Evolutionary conservation across 768 basidiomycete genomes (phyloP), one percentile per base, ranked within the genome.

Genomic region (Holtermanniella nyarrowii): DNA sequence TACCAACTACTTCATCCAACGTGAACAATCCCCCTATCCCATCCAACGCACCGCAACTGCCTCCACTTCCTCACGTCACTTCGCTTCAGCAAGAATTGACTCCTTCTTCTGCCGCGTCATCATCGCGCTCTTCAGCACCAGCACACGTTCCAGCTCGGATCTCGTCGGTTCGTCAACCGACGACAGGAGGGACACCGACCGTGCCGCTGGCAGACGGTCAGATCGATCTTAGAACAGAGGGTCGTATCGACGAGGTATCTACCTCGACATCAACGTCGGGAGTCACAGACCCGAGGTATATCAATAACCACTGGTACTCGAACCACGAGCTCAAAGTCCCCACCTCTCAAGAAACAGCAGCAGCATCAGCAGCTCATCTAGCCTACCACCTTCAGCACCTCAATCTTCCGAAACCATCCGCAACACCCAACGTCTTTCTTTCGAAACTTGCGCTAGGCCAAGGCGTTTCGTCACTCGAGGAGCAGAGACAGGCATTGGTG

Each of bases 401-500:
- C 31, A 37, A 37, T 7, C 31, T 37, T 7, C 31, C 31, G 10
- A 37, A 16, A 16, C 31, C 31, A 16, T 7, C 31, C 16, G 31
- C 10, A 7, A 16, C 31, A 16, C 31, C 31, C 10, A 37, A 37
- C 16, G 31, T 16, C 31, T 7, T 37, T 16, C 31, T 37, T 16
- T 16, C 31, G 10, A 37, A 7, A 7, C 31, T 37, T 7, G 10
- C 31, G 31, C 7, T 37, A 7, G 31, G 31, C 10, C 31, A 37
- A 16, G 31, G 31, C 31, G 52, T 47, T 26, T 16, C 39, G 11
- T 46, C 23, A 24, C 48, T 61, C 22, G 41, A 50, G 10, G 41
- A 43, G 23, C 62, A 66, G 50, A 48, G 66, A 11, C 37, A 56
- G 24, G 45, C 46, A 11, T 49, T 68, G 55, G 57, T 65, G 4